A percentile compares a stretch with the other conserved stretches of the same genome.
Evolutionary conservation across 805 yeast genomes (phyloP).

Genomic region (Candida suzukii): DNA sequence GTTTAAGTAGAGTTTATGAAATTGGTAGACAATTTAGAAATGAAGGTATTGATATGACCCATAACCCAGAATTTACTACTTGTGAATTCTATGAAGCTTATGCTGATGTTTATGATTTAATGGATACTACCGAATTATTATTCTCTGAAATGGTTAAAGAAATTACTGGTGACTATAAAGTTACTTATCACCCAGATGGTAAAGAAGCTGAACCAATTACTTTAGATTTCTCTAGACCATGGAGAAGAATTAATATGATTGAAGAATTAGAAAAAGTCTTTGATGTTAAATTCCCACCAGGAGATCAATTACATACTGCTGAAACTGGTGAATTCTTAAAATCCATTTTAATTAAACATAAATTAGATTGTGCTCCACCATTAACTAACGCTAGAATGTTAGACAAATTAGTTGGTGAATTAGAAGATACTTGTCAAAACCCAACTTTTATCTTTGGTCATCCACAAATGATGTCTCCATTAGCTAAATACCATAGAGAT

Average conservation of each 20-base stretch:
- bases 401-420: slow-evolving; percentile 95
- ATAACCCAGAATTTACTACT: slow-evolving; percentile 97
- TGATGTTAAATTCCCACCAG: slow-evolving; percentile 89
- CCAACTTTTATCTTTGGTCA: slow-evolving; percentile 98
- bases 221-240: slow-evolving; percentile 89
- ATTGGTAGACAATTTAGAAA: slow-evolving; percentile 98
- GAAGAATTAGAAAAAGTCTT: slow-evolving; percentile 86
- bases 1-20: slow-evolving; percentile 96
- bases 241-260: slow-evolving; percentile 98
- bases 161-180: slow-evolving; percentile 82
- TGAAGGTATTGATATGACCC: slow-evolving; percentile 98
- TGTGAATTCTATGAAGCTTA: slow-evolving; percentile 98
- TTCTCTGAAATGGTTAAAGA: slow-evolving; percentile 97
- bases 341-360: slow-evolving; percentile 67
- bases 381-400: slow-evolving; percentile 98
- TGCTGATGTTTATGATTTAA: slow-evolving; percentile 93
- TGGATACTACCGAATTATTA: slow-evolving; percentile 89
- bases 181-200: slow-evolving; percentile 90
- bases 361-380: slow-evolving; percentile 81
- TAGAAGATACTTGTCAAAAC: slow-evolving; percentile 89
- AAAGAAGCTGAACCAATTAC: slow-evolving; percentile 75
- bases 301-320: slow-evolving; percentile 87
- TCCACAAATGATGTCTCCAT: slow-evolving; percentile 99
- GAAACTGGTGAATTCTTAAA: slow-evolving; percentile 91
- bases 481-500: slow-evolving; percentile 92